Evolutionary conservation across 768 basidiomycete species (phyloP), one percentile per base, ranked within the genome.

Genomic region (Panaeolus papilionaceus): DNA sequence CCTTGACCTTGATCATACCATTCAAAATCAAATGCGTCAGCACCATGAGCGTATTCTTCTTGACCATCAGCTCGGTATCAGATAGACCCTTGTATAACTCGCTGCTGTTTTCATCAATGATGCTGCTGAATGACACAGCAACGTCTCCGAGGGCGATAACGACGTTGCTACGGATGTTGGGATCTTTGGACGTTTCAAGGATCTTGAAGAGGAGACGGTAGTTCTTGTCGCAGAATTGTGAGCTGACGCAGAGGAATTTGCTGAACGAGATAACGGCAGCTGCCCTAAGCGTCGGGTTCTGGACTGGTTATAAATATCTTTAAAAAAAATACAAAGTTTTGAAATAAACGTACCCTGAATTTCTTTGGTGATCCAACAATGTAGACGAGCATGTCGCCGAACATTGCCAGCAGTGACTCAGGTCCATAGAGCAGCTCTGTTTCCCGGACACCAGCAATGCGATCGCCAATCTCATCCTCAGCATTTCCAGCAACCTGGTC

Each of bases 1-100:
- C 98, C 80, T 99, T 99, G 72, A 99, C 96, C 79, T 99, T 99
- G 85, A 99, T 93, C 98, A 99, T 98, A 2, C 97, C 97, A 73
- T 98, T 98, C 69, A 99, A 81, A 75, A 99, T 99, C 68, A 99
- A 81, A 77, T 98, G 95, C 11, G 96, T 97, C 66, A 99, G 84
- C 38, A 99, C 98, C 97, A 99, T 99, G 54, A 99, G 86, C 40
- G 97, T 98, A 80, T 99, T 99, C 85, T 99, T 99, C 89, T 99
- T 99, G 70, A 99, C 97, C 45, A 92, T 87, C 10, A 94, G 79
- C 72, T 97, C 88, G 45, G 81, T 82, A 77, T 99, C 98, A 11
- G 93, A 92, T 40, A 99, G 86, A 2, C 97, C 97, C 74, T 92
- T 92, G 83, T 99, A 99, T 2, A 99, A 83, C 72, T 96, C 93